These are phyloP conservation scores for Candida arabinofermentans DNA, from an alignment of 805 yeast species.

Conservation along the genomic window DNA sequence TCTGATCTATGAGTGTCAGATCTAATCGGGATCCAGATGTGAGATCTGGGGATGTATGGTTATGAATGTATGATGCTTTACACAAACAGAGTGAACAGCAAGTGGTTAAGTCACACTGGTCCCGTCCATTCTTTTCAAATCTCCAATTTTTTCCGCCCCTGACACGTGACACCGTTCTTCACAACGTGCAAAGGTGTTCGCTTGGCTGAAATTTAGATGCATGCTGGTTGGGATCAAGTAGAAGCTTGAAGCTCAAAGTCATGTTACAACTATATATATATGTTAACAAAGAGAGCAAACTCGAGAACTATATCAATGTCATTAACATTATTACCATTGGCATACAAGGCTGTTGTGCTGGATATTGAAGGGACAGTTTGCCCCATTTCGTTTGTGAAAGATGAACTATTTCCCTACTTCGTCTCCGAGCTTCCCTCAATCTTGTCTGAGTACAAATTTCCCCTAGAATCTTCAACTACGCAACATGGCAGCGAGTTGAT, in stretches of 20 bases:
- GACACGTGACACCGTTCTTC: too few species aligned
- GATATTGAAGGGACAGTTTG: constrained; percentile 95
- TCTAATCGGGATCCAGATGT: not conserved
- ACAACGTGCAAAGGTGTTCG: too few species aligned
- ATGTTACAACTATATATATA: not conserved
- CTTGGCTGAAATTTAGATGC: not conserved
- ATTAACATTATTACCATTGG: not conserved
- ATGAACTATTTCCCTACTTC: constrained; percentile 74
- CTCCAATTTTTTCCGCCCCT: too few species aligned
- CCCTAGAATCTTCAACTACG: constrained; percentile 20
- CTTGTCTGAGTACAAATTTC: constrained; percentile 31
- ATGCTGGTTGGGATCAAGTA: not conserved
- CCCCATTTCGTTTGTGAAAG: constrained; percentile 85
- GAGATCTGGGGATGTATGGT: constrained; percentile 5
- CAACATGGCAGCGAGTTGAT: constrained; percentile 21
- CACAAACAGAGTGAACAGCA: too few species aligned
- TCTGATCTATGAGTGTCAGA: not conserved
- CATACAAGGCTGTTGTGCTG: constrained; percentile 38
- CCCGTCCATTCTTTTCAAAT: not conserved
- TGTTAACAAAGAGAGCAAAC: not conserved
- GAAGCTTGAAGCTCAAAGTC: too few species aligned
- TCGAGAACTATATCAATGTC: too few species aligned
- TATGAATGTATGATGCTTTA: constrained; percentile 15
- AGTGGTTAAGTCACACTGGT: not conserved
- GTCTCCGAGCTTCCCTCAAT: constrained; percentile 42